These are phyloP conservation scores for Styphnolobium japonicum DNA, from an alignment of 306 rosid genomes.

Conservation along the genomic window DNA sequence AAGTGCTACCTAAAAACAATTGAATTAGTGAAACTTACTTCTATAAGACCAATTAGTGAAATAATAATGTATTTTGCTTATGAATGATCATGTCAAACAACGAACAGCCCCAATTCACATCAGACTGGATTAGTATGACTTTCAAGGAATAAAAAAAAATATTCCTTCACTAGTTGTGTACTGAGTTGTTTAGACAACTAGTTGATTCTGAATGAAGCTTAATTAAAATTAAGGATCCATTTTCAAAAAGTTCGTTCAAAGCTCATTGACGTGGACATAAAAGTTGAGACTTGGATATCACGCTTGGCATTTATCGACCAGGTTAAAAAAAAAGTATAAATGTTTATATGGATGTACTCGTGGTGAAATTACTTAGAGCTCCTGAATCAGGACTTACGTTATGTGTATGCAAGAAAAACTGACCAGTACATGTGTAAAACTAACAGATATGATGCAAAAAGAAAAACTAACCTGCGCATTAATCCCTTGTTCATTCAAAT, in stretches of 20 bases:
- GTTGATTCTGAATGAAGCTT: no score
- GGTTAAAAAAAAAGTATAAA: background rate
- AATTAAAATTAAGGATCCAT: background rate
- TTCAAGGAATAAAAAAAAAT: no score
- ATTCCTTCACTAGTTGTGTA: no score
- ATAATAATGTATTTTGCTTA: no score
- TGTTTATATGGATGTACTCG: background rate
- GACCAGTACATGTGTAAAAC: background rate
- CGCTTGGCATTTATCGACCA: background rate
- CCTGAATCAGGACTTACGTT: no score
- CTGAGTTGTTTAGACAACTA: no score
- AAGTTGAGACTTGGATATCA: background rate
- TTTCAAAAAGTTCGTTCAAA: slow-evolving; percentile 7
- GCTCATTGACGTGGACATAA: background rate
- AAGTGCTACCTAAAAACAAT: background rate
- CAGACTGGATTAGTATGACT: no score
- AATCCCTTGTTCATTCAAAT: slow-evolving; percentile 83
- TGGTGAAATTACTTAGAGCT: background rate
- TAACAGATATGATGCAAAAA: background rate
- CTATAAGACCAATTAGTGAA: no score
- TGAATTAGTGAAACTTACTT: no score
- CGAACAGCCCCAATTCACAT: no score
- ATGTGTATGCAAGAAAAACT: background rate
- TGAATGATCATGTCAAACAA: no score
- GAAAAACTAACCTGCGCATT: slow-evolving; percentile 84